Base-by-base conservation (phyloP, 352 stramenopile species). In the Phytophthora multivora region DNA sequence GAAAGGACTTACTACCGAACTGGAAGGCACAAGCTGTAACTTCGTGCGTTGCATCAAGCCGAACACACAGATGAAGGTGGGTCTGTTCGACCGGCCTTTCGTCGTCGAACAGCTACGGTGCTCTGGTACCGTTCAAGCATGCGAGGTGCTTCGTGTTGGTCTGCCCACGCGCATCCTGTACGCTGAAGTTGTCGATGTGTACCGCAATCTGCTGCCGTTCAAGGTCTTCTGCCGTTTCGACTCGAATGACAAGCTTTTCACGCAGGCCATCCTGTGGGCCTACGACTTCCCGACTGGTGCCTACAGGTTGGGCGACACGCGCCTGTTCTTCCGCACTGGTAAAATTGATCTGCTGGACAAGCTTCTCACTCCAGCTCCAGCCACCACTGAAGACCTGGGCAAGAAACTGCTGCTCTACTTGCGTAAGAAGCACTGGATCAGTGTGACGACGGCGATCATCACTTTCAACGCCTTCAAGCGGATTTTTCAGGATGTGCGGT, bases 1-100 rank as follows among this genome's bases (percentile, higher is more conserved):
- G 72, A 84, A 87, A 49, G 86, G 80, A 0, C 76, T 97, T 4
- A 93, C 89, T 7, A 84, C 80, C 0, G 86, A 95, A 47, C 64
- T 97, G 1, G 74, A 89, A 40, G 81, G 82, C 13, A 98, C 93
- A 23, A 88, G 86, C 51, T 96, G 92, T 51, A 96, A 96, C 59
- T 98, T 98, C 65, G 90, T 98, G 63, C 88, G 93, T 41, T 98
- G 93, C 75, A 97, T 98, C 71, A 98, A 98, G 72, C 95, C 95
- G 0, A 98, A 98, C 78, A 97, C 83, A n/a, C 72, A 89, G 36
- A 98, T 98, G 83, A 88, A 95, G 52, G 68, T 89, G 1, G 88
- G 94, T 15, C 39, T 88, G 12, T 96, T 90, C 43, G 87, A 88
- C 55, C 83, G 84, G 25, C 73, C 69, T 23, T 96, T 89, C 46